These are phyloP conservation scores for Pseudogymnoascus sp. DNA, from an alignment of 2,329 filamentous ascomycete genomes.

Conservation along the genomic window DNA sequence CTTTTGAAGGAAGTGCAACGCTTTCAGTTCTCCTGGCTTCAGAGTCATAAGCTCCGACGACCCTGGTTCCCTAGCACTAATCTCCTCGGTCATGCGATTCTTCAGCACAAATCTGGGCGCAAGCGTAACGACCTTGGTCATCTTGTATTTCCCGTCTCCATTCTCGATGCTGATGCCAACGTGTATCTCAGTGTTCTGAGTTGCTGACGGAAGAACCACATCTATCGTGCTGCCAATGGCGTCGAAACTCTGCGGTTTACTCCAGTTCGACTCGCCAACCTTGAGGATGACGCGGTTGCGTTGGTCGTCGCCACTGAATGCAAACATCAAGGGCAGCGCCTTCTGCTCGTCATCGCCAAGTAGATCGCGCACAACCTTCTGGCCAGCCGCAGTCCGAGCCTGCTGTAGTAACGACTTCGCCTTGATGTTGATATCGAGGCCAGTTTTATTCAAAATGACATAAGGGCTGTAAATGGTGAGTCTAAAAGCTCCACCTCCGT, in stretches of 20 bases:
- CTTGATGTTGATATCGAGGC: slow-evolving; percentile 76
- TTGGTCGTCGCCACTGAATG: slow-evolving; percentile 78
- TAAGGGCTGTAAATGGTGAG: slow-evolving; percentile 94
- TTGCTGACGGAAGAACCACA: slow-evolving; percentile 68
- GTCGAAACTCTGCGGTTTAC: slow-evolving; percentile 95
- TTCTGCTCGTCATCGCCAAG: slow-evolving; percentile 47
- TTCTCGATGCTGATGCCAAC: slow-evolving; percentile 81
- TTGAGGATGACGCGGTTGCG: slow-evolving; percentile 85
- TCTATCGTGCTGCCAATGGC: slow-evolving; percentile 91
- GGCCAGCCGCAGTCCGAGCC: slow-evolving; percentile 74
- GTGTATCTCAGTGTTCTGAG: slow-evolving; percentile 71
- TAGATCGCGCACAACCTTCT: slow-evolving; percentile 48
- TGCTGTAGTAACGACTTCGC: slow-evolving; percentile 84
- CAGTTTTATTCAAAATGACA: slow-evolving; percentile 90
- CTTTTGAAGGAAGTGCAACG: slow-evolving; percentile 83
- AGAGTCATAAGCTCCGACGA: slow-evolving; percentile 78
- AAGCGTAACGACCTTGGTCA: slow-evolving; percentile 91
- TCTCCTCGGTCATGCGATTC: slow-evolving; percentile 82
- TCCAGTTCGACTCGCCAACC: slow-evolving; percentile 87
- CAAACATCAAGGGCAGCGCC: slow-evolving; percentile 91
- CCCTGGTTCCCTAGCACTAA: slow-evolving; percentile 84
- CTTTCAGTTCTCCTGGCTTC: slow-evolving; percentile 68
- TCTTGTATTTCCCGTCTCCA: slow-evolving; percentile 93
- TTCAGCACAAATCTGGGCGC: slow-evolving; percentile 89
- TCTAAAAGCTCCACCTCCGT: slow-evolving; percentile 92